phyloP scores from a whole-genome alignment of 495 filamentous ascomycete genomes.

The Extremus antarcticus region DNA sequence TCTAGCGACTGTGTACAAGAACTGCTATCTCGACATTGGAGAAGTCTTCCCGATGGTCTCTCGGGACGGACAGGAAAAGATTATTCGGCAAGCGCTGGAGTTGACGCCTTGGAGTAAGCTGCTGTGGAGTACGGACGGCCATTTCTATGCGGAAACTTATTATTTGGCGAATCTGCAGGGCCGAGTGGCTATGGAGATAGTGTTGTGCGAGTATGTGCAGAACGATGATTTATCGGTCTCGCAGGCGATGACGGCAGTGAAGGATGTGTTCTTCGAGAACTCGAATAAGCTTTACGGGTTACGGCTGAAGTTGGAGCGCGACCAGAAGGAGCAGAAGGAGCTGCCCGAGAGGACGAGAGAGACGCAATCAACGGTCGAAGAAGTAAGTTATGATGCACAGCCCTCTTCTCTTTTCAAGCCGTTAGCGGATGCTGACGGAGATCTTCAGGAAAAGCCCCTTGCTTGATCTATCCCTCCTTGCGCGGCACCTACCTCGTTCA shows the following conservation, averaged over 20 bases:
- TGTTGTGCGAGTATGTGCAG: conserved; percentile 51
- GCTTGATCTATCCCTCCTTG: background rate
- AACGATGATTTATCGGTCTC: conserved; percentile 42
- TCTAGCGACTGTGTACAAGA: conserved; percentile 65
- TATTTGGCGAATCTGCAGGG: conserved; percentile 69
- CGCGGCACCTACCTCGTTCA: too few species aligned
- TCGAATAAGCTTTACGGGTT: conserved; percentile 57
- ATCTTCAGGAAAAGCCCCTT: background rate
- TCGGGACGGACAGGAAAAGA: conserved; percentile 62
- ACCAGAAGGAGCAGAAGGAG: background rate
- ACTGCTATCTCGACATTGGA: conserved; percentile 78
- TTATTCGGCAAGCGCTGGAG: conserved; percentile 66
- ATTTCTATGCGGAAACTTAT: conserved; percentile 76
- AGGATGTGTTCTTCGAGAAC: conserved; percentile 58
- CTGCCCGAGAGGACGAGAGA: background rate
- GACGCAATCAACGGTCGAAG: background rate
- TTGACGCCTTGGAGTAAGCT: conserved; percentile 66
- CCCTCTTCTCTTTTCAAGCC: too few species aligned
- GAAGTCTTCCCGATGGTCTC: conserved; percentile 79
- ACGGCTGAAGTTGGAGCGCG: conserved; percentile 1
- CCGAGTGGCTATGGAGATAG: conserved; percentile 61
- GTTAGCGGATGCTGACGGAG: background rate
- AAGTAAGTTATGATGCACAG: too few species aligned
- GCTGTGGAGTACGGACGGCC: conserved; percentile 76
- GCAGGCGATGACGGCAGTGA: conserved; percentile 50